Evolutionary conservation across 106 monocot species (phyloP).

Genomic region (Acorus gramineus): DNA sequence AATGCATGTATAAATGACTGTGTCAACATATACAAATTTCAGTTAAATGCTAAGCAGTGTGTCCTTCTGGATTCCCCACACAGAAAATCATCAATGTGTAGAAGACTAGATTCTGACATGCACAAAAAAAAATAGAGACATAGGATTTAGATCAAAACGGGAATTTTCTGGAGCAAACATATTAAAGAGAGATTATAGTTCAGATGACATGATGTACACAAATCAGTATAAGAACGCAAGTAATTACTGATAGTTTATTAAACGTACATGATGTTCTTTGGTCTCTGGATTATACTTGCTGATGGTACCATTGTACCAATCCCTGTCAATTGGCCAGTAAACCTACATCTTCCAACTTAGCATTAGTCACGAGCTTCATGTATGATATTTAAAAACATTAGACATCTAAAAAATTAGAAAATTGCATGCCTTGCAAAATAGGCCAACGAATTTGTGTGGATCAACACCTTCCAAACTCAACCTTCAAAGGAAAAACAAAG

Average conservation of each 20-base stretch:
- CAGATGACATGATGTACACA: background rate
- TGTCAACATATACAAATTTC: background rate
- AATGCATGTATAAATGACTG: background rate
- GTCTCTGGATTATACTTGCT: slow-evolving; percentile 34
- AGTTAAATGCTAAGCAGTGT: background rate
- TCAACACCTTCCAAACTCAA: slow-evolving; percentile 64
- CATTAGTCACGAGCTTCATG: background rate
- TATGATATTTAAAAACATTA: background rate
- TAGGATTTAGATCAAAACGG: background rate
- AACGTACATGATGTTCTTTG: slow-evolving; percentile 48
- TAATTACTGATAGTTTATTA: background rate
- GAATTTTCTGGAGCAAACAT: background rate
- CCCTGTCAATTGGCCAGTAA: slow-evolving; percentile 91
- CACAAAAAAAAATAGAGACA: background rate
- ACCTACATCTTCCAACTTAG: slow-evolving; percentile 38
- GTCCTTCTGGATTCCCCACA: too few relatives aligned
- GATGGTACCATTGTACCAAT: slow-evolving; percentile 77
- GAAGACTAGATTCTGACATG: too few relatives aligned
- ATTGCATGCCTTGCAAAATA: slow-evolving; percentile 72
- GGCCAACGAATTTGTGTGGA: slow-evolving; percentile 62
- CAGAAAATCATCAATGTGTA: too few relatives aligned
- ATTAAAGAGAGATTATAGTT: background rate
- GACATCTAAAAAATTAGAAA: background rate
- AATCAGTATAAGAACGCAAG: background rate
- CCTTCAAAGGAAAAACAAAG: slow-evolving; percentile 21